Evolutionary conservation across 1,284 basidiomycete species (phyloP), one percentile per base, ranked within the genome.

Genomic region (Fomitiporia mediterranea): DNA sequence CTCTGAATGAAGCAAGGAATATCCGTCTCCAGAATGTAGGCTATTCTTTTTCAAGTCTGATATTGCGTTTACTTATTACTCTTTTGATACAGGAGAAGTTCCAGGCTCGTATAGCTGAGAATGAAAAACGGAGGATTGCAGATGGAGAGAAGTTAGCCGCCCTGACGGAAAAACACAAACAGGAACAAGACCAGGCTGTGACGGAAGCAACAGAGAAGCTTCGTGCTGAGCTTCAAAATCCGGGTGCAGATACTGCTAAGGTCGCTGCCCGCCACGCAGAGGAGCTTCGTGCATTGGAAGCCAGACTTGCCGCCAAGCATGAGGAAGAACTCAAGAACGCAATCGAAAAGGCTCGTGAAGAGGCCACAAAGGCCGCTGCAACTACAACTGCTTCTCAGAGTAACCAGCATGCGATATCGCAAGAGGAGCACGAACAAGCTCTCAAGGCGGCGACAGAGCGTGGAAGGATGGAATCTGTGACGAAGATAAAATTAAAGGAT

Each of bases 401-500:
- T 81, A 58, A 72, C 74, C 58, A 70, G 74, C 21, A 60, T 76
- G 2, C 70, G 76, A 63, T 44, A 11, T 55, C 57, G 19, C 27
- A 35, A 23, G 71, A 73, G 6, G 73, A 71, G 51, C 79, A 80
- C 21, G 70, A 74, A 7, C 73, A 79, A 34, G 84, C 85, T 50
- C 77, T 87, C 35, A 74, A 75, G 3, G 73, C 78, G 2, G 86
- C 86, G 1, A 75, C 84, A 11, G 87, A 89, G 46, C 72, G 78
- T 3, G 87, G 86, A 2, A 73, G 87, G 50, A 73, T 77, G 70
- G 86, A 89, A 61, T 73, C 76, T 48, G 70, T 64, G 1, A 73
- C 79, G 19, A 87, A 86, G 69, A 66, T 72, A 38, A 86, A 83
- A 66, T 61, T 90, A 48, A 89, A 89, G 69, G 87, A 90, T 61